These are phyloP conservation scores for Alnus glutinosa DNA, from an alignment of 306 rosid species.

Conservation along the genomic window DNA sequence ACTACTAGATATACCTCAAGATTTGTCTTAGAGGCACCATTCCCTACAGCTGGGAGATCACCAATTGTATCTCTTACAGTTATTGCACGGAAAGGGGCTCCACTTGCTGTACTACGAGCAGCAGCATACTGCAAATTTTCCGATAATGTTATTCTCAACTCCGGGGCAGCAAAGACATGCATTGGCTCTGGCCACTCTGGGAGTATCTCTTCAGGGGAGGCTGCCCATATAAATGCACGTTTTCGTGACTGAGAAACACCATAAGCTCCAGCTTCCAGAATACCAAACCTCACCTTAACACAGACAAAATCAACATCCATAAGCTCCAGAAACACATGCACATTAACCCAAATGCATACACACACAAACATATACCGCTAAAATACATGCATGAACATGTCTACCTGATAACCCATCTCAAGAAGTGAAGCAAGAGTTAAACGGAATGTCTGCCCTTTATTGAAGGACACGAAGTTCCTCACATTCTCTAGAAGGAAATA, in stretches of 20 bases:
- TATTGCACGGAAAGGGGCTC: slow-evolving; percentile 93
- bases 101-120: slow-evolving; percentile 76
- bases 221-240: slow-evolving; percentile 99
- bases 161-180: slow-evolving; percentile 89
- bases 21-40: slow-evolving; percentile 77
- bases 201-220: slow-evolving; percentile 81
- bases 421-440: slow-evolving; percentile 89
- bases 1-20: slow-evolving; percentile 53
- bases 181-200: slow-evolving; percentile 99
- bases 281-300: slow-evolving; percentile 89
- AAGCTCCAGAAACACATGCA: slow-evolving; percentile 1
- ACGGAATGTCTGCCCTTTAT: slow-evolving; percentile 93
- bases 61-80: slow-evolving; percentile 96
- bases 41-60: slow-evolving; percentile 87
- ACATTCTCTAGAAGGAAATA: slow-evolving; percentile 94
- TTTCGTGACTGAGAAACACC: slow-evolving; percentile 97
- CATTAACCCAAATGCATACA: slow-evolving; percentile 2
- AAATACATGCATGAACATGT: neutral
- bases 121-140: slow-evolving; percentile 74
- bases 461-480: slow-evolving; percentile 88
- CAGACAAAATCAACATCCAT: slow-evolving; percentile 24
- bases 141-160: slow-evolving; percentile 66
- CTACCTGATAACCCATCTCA: slow-evolving; percentile 98
- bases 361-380: neutral
- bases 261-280: slow-evolving; percentile 93